Conservation (phyloP, 768 basidiomycete species). For the Mycena filopes region DNA sequence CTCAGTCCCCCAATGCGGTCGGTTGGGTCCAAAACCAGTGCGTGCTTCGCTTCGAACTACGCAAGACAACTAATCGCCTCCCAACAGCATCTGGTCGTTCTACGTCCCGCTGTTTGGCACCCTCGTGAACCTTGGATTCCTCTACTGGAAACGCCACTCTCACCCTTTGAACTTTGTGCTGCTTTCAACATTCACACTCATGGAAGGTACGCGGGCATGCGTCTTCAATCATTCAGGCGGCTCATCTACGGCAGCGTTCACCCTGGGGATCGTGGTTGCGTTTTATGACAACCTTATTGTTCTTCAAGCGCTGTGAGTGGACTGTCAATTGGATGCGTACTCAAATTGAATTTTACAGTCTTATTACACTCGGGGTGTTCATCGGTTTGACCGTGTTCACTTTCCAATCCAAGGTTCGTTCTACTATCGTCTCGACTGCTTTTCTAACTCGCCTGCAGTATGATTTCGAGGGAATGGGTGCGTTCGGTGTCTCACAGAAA, state of each 20-base stretch:
- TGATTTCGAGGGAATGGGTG: conserved; percentile 91
- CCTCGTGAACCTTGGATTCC: conserved; percentile 78
- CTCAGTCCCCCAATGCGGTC: conserved; percentile 67
- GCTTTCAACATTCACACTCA: conserved; percentile 85
- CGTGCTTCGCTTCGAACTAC: conserved; percentile 38
- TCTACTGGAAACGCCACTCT: conserved; percentile 94
- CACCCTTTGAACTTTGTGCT: conserved; percentile 90
- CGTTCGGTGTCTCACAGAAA: background rate
- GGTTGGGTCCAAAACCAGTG: conserved; percentile 80
- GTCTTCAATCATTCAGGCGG: background rate
- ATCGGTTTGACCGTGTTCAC: conserved; percentile 94
- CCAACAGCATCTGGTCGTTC: conserved; percentile 76
- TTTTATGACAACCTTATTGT: conserved; percentile 80
- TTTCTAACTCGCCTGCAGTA: conserved; percentile 59
- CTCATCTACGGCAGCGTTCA: conserved; percentile 59
- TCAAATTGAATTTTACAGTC: conserved; percentile 47
- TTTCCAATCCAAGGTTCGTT: conserved; percentile 88
- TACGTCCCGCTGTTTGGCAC: conserved; percentile 84
- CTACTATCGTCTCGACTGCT: conserved; percentile 21
- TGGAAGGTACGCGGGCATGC: conserved; percentile 61
- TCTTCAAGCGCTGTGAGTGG: conserved; percentile 83
- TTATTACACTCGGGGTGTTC: conserved; percentile 94
- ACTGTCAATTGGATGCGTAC: background rate
- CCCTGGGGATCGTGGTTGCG: conserved; percentile 86
- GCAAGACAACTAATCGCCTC: background rate